Percentiles rank a stretch among this genome's conserved stretches.
phyloP scores from a whole-genome alignment of 495 filamentous ascomycete genomes.

The Aspergillus cristatus region DNA sequence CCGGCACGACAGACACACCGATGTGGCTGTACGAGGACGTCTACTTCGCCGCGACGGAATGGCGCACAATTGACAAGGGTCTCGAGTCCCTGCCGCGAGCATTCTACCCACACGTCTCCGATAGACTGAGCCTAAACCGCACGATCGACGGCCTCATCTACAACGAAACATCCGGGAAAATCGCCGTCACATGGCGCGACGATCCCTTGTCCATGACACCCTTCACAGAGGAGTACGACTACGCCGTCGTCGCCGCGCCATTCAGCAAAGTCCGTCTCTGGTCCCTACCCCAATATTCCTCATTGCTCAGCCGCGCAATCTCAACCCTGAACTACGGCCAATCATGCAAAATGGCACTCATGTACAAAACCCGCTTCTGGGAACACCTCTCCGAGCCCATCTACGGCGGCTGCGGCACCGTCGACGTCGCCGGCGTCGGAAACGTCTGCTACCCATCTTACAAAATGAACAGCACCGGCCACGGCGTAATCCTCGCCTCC shows the following conservation, averaged over 20 bases:
- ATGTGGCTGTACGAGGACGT: slow-evolving; percentile 36
- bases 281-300: slow-evolving; percentile 42
- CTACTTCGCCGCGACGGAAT: slow-evolving; percentile 52
- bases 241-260: slow-evolving; percentile 53
- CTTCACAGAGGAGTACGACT: slow-evolving; percentile 49
- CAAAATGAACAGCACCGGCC: slow-evolving; percentile 51
- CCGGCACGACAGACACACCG: slow-evolving; percentile 10
- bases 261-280: slow-evolving; percentile 49
- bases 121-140: slow-evolving; percentile 44
- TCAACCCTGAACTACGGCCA: slow-evolving; percentile 45
- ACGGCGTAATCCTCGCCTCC: slow-evolving; percentile 52
- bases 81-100: slow-evolving; percentile 50
- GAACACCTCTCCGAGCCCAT: slow-evolving; percentile 53
- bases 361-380: slow-evolving; percentile 60
- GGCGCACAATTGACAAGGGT: slow-evolving; percentile 58
- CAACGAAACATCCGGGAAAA: slow-evolving; percentile 28
- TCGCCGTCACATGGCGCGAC: slow-evolving; percentile 40
- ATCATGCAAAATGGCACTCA: slow-evolving; percentile 57
- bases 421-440: slow-evolving; percentile 51
- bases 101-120: slow-evolving; percentile 49
- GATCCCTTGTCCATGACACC: slow-evolving; percentile 31
- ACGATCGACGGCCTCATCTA: slow-evolving; percentile 39
- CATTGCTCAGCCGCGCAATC: slow-evolving; percentile 50
- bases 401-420: slow-evolving; percentile 48
- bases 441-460: slow-evolving; percentile 57